These are phyloP conservation scores for Choiromyces venosus DNA, from an alignment of 495 filamentous ascomycete species.

Conservation along the genomic window DNA sequence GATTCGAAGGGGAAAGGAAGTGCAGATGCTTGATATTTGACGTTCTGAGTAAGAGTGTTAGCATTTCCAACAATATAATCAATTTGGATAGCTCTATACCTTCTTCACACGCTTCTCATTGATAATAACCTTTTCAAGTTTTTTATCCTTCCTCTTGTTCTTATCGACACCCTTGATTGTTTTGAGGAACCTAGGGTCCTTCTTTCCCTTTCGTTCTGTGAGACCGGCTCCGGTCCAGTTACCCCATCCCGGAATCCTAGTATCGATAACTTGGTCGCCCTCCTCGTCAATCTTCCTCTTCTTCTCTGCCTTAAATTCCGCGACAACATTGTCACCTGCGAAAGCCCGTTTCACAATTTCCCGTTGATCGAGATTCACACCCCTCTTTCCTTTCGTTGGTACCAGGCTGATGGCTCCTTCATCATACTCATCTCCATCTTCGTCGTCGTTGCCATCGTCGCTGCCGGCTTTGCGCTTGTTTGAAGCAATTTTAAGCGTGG, in stretches of 20 bases:
- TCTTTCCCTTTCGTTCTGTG: constrained; percentile 56
- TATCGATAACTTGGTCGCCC: constrained; percentile 77
- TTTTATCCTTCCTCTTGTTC: constrained; percentile 72
- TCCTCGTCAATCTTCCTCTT: constrained; percentile 65
- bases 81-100: constrained; percentile 49
- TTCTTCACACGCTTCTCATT: constrained; percentile 89
- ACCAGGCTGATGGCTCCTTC: constrained; percentile 32
- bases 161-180: constrained; percentile 71
- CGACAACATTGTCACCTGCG: constrained; percentile 81
- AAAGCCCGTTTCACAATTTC: constrained; percentile 80
- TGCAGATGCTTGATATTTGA: constrained; percentile 72
- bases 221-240: constrained; percentile 80
- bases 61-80: constrained; percentile 13
- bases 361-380: constrained; percentile 56
- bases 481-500: constrained; percentile 27
- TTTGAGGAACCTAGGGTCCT: constrained; percentile 57
- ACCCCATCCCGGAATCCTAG: constrained; percentile 88
- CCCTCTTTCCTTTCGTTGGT: constrained; percentile 23
- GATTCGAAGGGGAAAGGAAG: constrained; percentile 85
- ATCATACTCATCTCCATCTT: constrained; percentile 49
- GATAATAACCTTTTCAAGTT: constrained; percentile 78
- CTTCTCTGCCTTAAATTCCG: constrained; percentile 78
- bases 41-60: constrained; percentile 57
- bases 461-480: constrained; percentile 35
- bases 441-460: constrained; percentile 51